Percentiles rank a stretch among this genome's conserved stretches.
Evolutionary conservation across 2,329 filamentous ascomycete species (phyloP).

Genomic region (Claviceps sorghi): DNA sequence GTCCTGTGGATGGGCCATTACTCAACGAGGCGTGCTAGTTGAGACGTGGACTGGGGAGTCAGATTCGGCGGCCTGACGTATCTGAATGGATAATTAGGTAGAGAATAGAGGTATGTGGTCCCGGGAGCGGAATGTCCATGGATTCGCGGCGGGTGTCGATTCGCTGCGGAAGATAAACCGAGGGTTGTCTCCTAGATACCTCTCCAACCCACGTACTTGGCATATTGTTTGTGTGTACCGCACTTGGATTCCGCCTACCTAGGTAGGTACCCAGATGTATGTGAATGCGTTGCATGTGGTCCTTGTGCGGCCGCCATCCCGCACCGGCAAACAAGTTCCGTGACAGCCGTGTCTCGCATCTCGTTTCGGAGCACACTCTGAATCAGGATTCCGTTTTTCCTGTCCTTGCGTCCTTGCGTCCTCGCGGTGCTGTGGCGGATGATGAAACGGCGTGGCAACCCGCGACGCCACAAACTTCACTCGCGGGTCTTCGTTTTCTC

Average conservation of each 20-base stretch:
- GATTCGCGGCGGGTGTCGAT: background rate
- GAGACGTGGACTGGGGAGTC: background rate
- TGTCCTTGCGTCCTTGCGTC: background rate
- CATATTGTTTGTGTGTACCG: too few relatives aligned
- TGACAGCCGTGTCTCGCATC: constrained; percentile 23
- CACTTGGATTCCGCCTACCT: too few relatives aligned
- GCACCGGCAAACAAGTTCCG: constrained; percentile 9
- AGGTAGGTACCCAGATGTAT: too few relatives aligned
- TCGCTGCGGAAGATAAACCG: too few relatives aligned
- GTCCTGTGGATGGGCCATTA: too few relatives aligned
- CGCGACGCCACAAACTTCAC: background rate
- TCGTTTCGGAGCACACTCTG: constrained; percentile 13
- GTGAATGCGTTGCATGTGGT: background rate
- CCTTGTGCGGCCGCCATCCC: background rate
- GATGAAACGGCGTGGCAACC: background rate
- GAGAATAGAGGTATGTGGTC: background rate
- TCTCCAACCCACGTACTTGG: too few relatives aligned
- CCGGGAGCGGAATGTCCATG: background rate
- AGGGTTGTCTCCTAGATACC: too few relatives aligned
- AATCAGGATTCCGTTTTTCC: background rate
- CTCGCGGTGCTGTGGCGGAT: background rate
- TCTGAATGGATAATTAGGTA: background rate
- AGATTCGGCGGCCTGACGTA: constrained; percentile 4
- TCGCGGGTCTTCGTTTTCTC: background rate
- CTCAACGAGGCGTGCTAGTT: background rate